phyloP scores from a whole-genome alignment of 106 monocot species.

The Posidonia australis region DNA sequence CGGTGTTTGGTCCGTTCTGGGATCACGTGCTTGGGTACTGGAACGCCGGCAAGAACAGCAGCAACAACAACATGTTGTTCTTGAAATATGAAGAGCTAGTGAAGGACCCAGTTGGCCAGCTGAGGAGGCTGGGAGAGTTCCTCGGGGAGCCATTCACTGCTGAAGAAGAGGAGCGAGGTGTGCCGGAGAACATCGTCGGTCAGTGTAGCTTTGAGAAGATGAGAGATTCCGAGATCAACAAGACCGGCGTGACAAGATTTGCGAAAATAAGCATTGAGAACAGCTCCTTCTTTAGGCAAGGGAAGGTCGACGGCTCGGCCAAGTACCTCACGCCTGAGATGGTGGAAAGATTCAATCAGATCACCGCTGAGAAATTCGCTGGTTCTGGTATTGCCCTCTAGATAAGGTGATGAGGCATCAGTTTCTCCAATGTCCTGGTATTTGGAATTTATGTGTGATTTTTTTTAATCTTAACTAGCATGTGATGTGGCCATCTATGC shows the following conservation, averaged over 20 bases:
- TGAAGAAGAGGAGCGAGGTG: constrained; percentile 11
- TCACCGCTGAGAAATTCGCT: constrained; percentile 5
- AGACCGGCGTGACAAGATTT: neutral
- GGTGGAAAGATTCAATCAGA: constrained; percentile 7
- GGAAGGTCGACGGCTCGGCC: constrained; percentile 9
- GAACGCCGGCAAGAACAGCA: neutral
- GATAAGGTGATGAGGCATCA: too few species aligned
- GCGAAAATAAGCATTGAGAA: neutral
- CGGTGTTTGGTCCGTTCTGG: constrained; percentile 10
- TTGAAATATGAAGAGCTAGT: constrained; percentile 21
- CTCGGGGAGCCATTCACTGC: constrained; percentile 8
- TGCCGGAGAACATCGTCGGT: constrained; percentile 10
- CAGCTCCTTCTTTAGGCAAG: constrained; percentile 4
- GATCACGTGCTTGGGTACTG: constrained; percentile 21
- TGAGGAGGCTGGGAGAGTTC: constrained; percentile 20
- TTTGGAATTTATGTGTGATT: too few species aligned
- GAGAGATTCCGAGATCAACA: constrained; percentile 7
- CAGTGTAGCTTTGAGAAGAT: constrained; percentile 15
- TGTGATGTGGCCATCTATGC: too few species aligned
- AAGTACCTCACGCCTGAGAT: constrained; percentile 11
- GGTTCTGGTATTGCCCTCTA: constrained; percentile 3
- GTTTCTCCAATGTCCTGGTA: too few species aligned
- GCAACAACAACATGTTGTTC: constrained; percentile 7
- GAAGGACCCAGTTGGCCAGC: neutral
- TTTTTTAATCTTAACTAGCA: too few species aligned